Evolutionary conservation across 257 asterid genomes (phyloP), one percentile per base, ranked within the genome.

Genomic region (Lycium barbarum): DNA sequence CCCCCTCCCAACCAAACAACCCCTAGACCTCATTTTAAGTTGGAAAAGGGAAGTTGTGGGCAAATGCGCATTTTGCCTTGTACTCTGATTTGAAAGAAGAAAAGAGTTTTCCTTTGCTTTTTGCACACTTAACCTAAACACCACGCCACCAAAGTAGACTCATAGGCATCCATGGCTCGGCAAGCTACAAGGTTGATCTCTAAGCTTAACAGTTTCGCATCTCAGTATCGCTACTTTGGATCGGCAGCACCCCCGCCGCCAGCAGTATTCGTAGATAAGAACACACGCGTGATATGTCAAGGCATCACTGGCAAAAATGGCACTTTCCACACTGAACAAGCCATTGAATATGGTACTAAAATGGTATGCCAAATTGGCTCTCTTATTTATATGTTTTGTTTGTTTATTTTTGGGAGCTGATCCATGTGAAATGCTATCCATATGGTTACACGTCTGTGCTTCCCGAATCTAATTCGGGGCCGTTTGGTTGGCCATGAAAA

Each of bases 261-360:
- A 0, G 96, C 94, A 54, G 96, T 94, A 20, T 96, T 96, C 84
- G 98, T 96, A 18, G 98, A 96, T 88, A 95, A 96, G 88, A 94
- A 96, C 91, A 96, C 99, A 55, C 93, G 98, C 85, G 95, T 94
- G 86, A 93, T 96, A 72, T 94, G 98, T 85, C 99, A 96, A 83
- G 98, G 99, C 3, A 95, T 96, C 91, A 94, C 98, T 62, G 99
- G 99, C 0, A 96, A 96, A 88, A 96, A 93, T 83, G 99, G 98
- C 73, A 94, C 97, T 72, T 94, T 96, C 78, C 99, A 94, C 88
- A 93, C 99, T 12, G 99, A 96, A 85, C 98, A 93, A 89, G 99
- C 99, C 81, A 94, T 96, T 66, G 98, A 96, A 84, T 96, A 96
- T 89, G 99, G 98, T 66, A 96, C 98, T 66, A 96, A 92, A 84